Base-by-base conservation (phyloP, 2,329 filamentous ascomycete species). In the Penicillium italicum region DNA sequence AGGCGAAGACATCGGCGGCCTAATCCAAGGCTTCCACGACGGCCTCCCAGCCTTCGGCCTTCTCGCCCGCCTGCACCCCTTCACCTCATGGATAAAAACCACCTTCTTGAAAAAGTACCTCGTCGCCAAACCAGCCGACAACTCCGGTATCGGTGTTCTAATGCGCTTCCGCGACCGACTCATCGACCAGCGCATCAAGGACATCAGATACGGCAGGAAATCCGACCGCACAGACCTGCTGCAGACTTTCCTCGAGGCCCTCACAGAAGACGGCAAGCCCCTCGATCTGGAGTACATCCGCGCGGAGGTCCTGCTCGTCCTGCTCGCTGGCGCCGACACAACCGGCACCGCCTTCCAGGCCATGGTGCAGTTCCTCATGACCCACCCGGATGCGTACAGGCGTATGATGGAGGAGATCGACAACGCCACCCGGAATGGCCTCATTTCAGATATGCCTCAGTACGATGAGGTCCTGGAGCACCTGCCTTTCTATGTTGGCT, bases 91-190 rank as follows among this genome's bases (percentile, higher is more conserved):
- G 76, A 66, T 84, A 42, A 84, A 83, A 66, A 76, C 70, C 8
- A 84, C 80, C 0, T 80, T 76, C 60, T 49, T 83, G 31, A 73
- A 77, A 53, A 79, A 81, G 56, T 82, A 80, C 61, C 71, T 84
- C 2, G 78, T 83, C 10, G 79, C 81, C 9, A 79, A 69, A 34
- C 80, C 82, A 0, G 76, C 82, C 44, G 77, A 85, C 33, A 69
- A 81, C 37, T 78, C 75, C 12, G 82, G 81, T 0, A 82, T 84
- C 33, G 82, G 82, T 1, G 78, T 76, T 1, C 63, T 84, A 53
- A 84, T 85, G 80, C 74, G 79, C 9, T 84, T 84, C 66, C 79
- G 82, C 4, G 82, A 85, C 60, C 74, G 75, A 26, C 73, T 85
- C 2, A 77, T 85, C 53, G 64, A 69, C 22, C 69, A 82, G 58